Conservation (phyloP, 768 basidiomycete species). For the Mycena belliarum region DNA sequence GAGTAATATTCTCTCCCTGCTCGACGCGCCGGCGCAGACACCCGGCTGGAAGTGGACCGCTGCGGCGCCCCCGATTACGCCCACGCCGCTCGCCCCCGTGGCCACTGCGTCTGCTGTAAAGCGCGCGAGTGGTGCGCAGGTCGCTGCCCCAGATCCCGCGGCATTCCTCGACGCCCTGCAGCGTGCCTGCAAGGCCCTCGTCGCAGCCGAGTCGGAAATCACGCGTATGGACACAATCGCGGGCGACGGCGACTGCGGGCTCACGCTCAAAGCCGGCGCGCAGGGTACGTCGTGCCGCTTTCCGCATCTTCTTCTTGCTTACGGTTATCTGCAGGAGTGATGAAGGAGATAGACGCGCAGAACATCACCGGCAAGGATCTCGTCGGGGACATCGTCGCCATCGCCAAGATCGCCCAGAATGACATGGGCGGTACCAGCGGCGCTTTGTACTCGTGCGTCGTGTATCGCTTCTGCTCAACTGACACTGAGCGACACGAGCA, state of each 20-base stretch:
- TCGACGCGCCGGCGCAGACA: slow-evolving; percentile 66
- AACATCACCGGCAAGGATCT: slow-evolving; percentile 65
- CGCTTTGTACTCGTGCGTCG: slow-evolving; percentile 82
- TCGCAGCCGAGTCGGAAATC: slow-evolving; percentile 84
- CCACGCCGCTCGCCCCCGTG: slow-evolving; percentile 21
- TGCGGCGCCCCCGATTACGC: slow-evolving; percentile 36
- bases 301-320: not conserved
- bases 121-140: slow-evolving; percentile 1
- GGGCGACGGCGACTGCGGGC: slow-evolving; percentile 78
- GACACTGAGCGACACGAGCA: slow-evolving; percentile 29
- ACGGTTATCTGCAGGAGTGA: slow-evolving; percentile 45
- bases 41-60: slow-evolving; percentile 90
- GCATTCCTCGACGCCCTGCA: slow-evolving; percentile 56
- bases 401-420: slow-evolving; percentile 78
- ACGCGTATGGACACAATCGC: slow-evolving; percentile 90
- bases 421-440: slow-evolving; percentile 92
- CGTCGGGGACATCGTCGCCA: slow-evolving; percentile 60
- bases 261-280: slow-evolving; percentile 69
- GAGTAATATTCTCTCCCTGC: slow-evolving; percentile 57
- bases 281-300: slow-evolving; percentile 43
- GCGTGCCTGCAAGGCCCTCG: slow-evolving; percentile 64
- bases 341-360: slow-evolving; percentile 56
- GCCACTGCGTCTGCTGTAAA: slow-evolving; percentile 3
- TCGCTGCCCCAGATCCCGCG: slow-evolving; percentile 41
- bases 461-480: not conserved